phyloP scores from a whole-genome alignment of 352 stramenopile genomes.

The Globisporangium polare region DNA sequence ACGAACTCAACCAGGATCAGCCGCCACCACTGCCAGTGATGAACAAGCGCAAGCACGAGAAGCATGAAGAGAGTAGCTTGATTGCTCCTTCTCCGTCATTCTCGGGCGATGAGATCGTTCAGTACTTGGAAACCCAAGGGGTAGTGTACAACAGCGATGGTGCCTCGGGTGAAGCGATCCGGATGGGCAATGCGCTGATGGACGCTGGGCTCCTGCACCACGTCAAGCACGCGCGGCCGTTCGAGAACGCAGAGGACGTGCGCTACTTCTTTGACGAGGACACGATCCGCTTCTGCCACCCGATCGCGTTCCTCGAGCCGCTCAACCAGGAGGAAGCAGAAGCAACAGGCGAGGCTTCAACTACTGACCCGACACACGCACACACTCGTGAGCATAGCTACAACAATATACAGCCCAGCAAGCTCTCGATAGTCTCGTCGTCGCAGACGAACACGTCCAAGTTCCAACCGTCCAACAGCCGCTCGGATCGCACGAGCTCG shows the following conservation, averaged over 20 bases:
- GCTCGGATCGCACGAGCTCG: conserved; percentile 11
- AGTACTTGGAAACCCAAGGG: conserved; percentile 31
- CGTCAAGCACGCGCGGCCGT: conserved; percentile 30
- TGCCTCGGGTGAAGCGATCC: conserved; percentile 26
- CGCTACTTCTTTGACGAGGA: conserved; percentile 56
- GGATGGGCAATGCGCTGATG: conserved; percentile 57
- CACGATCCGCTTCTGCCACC: conserved; percentile 20
- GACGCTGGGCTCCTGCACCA: conserved; percentile 60
- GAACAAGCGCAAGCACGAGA: background rate
- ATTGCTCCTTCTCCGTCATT: conserved; percentile 19
- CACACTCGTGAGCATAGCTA: background rate
- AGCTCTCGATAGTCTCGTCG: conserved; percentile 5
- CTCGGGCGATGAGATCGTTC: conserved; percentile 19
- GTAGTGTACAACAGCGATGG: conserved; percentile 13
- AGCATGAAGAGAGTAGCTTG: background rate
- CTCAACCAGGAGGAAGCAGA: background rate
- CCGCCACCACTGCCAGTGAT: background rate
- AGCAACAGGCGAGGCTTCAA: background rate
- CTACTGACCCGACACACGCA: background rate
- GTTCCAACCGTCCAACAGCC: conserved; percentile 6
- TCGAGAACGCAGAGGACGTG: conserved; percentile 20
- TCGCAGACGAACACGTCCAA: conserved; percentile 4
- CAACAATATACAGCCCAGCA: background rate
- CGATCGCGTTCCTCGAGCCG: conserved; percentile 16
- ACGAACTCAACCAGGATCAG: conserved; percentile 25